phyloP scores from a whole-genome alignment of 1,139 yeast genomes.

The Saccharomyces pastorianus region DNA sequence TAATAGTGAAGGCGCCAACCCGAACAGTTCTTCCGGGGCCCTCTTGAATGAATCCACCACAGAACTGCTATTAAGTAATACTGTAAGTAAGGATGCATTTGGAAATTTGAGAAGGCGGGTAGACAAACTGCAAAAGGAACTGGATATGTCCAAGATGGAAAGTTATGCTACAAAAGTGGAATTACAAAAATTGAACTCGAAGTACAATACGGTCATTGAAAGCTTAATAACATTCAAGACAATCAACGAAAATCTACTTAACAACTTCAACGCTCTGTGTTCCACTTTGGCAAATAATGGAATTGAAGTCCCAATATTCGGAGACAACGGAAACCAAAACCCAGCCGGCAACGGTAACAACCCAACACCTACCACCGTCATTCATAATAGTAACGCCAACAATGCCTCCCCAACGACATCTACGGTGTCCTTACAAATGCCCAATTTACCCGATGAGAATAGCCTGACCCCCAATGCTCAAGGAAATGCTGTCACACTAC shows the following conservation, averaged over 20 bases:
- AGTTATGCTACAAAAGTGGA: conserved; percentile 37
- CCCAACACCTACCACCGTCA: neutral
- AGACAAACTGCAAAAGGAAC: conserved; percentile 37
- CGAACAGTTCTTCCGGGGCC: neutral
- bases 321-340: neutral
- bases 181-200: conserved; percentile 41
- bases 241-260: conserved; percentile 48
- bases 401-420: conserved; percentile 3
- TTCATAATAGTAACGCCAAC: conserved; percentile 8
- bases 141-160: conserved; percentile 39
- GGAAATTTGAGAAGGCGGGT: conserved; percentile 26
- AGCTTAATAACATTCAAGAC: conserved; percentile 49
- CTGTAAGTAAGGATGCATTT: conserved; percentile 23
- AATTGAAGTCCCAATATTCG: conserved; percentile 44
- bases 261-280: conserved; percentile 44
- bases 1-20: neutral
- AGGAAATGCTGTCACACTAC: conserved; percentile 12
- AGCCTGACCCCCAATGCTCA: conserved; percentile 1
- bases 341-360: conserved; percentile 11
- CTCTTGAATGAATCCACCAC: neutral
- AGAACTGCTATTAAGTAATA: conserved; percentile 15
- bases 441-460: neutral
- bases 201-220: conserved; percentile 59
- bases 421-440: conserved; percentile 1
- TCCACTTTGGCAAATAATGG: conserved; percentile 50